Evolutionary conservation across 805 yeast species (phyloP), one percentile per base, ranked within the genome.

Genomic region (Lachancea kluyveri): DNA sequence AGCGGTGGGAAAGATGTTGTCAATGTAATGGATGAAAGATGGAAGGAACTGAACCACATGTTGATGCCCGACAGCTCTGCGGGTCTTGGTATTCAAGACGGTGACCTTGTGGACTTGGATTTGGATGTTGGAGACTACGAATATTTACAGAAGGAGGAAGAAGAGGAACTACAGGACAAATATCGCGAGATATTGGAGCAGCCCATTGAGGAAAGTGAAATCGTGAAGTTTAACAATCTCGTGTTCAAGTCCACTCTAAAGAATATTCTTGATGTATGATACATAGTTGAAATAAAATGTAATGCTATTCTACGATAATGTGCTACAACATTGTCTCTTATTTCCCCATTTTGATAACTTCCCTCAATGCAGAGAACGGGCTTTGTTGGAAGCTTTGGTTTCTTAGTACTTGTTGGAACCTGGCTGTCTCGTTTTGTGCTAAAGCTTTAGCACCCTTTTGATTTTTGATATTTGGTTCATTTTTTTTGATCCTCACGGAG

Each of bases 341-440:
- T 26, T 49, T 51, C 40, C 52, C 56, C 51, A 54, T 50, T 37
- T 59, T 56, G 24, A 74, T 73, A n/a, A 79, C 77, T 30, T 69
- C 71, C 49, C 70, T 77, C 43, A 84, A 62, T 3, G 87, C 72
- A 23, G 66, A 67, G 49, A 83, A 82, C 2, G 88, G 85, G 21
- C 74, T 68, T 32, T 62, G 54, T 56, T 76, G 68, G 43, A 78
- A 80, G 16, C 59, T 54, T 22, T 65, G 52, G 45, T 78, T 74
- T 31, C 67, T 68, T 37, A 84, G 57, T 4, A 81, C 73, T 23
- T 63, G 57, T 10, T 67, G 71, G 50, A 84, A 83, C 41, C 80
- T 64, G 39, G 63, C 61, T 35, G 70, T 65, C 49, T 82, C 94
- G 27, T 64, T 62, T 20, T 57, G 61, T 39, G 78, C 72, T n/a